Evolutionary conservation across 345 rosid species (phyloP).

Genomic region (Populus alba): DNA sequence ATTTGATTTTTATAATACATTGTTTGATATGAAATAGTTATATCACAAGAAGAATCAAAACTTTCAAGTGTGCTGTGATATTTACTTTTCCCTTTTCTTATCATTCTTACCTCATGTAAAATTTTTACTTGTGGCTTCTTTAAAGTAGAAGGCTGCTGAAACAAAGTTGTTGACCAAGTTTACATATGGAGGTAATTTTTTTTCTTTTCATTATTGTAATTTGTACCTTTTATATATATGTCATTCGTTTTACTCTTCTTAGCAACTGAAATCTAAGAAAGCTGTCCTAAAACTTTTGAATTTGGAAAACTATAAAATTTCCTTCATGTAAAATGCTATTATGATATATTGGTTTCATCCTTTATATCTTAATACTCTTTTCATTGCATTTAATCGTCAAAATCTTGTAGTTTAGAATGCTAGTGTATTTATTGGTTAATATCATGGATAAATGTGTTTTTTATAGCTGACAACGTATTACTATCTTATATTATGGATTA

Average conservation of each 20-base stretch:
- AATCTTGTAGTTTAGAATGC: not conserved
- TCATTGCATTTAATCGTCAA: not conserved
- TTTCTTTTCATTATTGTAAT: no score
- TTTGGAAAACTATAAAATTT: no score
- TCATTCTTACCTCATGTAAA: slow-evolving; percentile 2
- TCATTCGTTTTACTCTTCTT: no score
- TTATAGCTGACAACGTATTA: no score
- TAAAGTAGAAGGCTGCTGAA: slow-evolving; percentile 80
- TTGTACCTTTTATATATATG: no score
- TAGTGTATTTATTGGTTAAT: not conserved
- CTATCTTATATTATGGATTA: no score
- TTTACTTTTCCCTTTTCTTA: not conserved
- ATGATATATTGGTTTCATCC: no score
- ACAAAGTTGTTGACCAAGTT: slow-evolving; percentile 82
- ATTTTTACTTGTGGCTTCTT: slow-evolving; percentile 15
- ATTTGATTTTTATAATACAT: no score
- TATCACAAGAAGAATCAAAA: not conserved
- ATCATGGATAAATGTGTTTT: no score
- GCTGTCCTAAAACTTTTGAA: no score
- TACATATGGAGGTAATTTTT: slow-evolving; percentile 19
- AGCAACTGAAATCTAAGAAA: no score
- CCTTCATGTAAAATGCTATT: no score
- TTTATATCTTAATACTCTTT: not conserved
- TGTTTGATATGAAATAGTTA: not conserved
- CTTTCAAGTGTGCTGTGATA: not conserved